Base-by-base conservation (phyloP, 768 basidiomycete genomes). In the Phylloporus arenicola region DNA sequence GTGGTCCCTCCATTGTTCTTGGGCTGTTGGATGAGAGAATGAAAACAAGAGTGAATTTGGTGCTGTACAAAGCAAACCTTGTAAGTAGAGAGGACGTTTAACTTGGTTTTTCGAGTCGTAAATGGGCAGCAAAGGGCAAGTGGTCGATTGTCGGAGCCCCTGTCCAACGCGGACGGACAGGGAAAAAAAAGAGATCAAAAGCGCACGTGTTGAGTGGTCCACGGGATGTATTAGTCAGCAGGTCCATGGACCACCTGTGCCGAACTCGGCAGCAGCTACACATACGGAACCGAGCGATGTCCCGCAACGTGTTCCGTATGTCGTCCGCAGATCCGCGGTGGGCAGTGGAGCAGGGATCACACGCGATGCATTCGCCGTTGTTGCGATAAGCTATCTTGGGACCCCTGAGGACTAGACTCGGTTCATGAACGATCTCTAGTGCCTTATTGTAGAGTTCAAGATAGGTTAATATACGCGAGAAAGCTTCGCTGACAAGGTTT, bases 91-190 rank as follows among this genome's bases (percentile, higher is more conserved):
- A 29, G 4, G 27, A 24, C 39, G 20, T 25, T 22, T 10, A 20
- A 13, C 20, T 22, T 39, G 38, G 7, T 39, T 39, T 39, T 39
- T 39, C 6, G 29, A 5, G 38, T 22, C 57, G 30, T 55, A 43
- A 20, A 42, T 48, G 33, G 39, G 53, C 27, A 40, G 49, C 58
- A 55, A 56, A 54, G 52, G 59, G 50, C 46, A 59, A 58, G 64
- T 61, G 47, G 65, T 68, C 54, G 65, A 68, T 68, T 68, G 65
- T 68, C 66, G 61, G 64, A 67, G 65, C 65, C 65, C 65, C 65
- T 67, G 65, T 68, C 65, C 61, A 65, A 61, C 51, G 53, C 63
- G 58, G 65, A 59, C 56, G 50, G 60, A 63, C 66, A 65, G 59
- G 64, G 66, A 63, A 68, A 67, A 66, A 66, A 66, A 66, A 66